Percentiles rank a stretch among this genome's conserved stretches.
Evolutionary conservation across 139 green algal species (phyloP).

Genomic region (Chlorella sp.): DNA sequence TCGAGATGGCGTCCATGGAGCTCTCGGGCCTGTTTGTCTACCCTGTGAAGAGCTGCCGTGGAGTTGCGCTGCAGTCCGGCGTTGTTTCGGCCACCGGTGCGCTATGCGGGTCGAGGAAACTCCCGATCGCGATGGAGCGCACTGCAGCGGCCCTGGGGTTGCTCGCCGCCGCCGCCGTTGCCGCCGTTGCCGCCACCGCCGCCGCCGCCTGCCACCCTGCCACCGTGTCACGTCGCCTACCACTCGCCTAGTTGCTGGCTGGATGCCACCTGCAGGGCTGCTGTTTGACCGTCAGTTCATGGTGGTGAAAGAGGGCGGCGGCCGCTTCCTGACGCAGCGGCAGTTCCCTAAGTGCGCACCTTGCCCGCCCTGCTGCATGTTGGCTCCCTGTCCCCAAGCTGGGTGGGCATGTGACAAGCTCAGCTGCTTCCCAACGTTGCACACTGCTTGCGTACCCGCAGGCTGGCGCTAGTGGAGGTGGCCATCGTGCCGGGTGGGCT

Average conservation of each 20-base stretch:
- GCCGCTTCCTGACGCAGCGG: constrained; percentile 69
- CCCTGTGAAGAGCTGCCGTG: constrained; percentile 63
- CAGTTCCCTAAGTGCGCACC: constrained; percentile 44
- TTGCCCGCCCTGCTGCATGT: neutral
- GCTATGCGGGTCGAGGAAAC: neutral
- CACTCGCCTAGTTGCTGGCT: too few species aligned
- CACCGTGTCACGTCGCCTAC: too few species aligned
- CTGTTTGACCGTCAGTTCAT: constrained; percentile 71
- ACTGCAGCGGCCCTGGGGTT: too few species aligned
- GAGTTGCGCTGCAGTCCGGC: constrained; percentile 24
- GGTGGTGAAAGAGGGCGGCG: constrained; percentile 36
- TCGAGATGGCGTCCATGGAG: neutral
- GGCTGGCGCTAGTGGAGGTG: constrained; percentile 41
- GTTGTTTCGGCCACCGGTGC: constrained; percentile 40
- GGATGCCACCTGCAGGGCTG: too few species aligned
- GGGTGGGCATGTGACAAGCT: too few species aligned
- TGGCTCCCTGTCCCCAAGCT: too few species aligned
- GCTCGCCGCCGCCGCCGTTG: neutral
- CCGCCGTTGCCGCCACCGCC: too few species aligned
- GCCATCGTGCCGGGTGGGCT: neutral
- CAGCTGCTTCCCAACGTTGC: neutral
- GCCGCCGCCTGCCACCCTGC: neutral
- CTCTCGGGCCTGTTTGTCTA: constrained; percentile 46
- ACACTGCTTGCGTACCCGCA: neutral
- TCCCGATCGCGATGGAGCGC: too few species aligned